Evolutionary conservation across 495 filamentous ascomycete genomes (phyloP), one percentile per base, ranked within the genome.

Genomic region (Penicillium paradoxum): DNA sequence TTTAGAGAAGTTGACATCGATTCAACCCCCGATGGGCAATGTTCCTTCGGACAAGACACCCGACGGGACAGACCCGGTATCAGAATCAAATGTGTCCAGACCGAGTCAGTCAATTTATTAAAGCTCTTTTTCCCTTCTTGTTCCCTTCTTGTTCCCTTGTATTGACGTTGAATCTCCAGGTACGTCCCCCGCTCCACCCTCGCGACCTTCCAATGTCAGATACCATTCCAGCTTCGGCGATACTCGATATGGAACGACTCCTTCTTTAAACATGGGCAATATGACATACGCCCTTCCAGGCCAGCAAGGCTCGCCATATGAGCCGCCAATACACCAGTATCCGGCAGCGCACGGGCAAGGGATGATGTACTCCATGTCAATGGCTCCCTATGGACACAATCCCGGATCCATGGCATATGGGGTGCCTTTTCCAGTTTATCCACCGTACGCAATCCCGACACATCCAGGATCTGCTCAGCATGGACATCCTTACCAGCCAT

Each of bases 271-370:
- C 49, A 78, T 81, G 77, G 62, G 61, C 25, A 63, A 65, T 21
- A 74, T 81, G 69, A 57, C 55, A 18, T 74, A 74, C 21, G 58
- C 73, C 27, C 58, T 82, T 3, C 77, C 79, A 36, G 60, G 64
- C 18, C 75, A 73, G 37, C 68, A 57, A 15, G 44, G 63, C 24
- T 58, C 60, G 33, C 55, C 64, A 41, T 71, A 64, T 44, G 66
- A 71, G 21, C 63, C 68, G 34, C 60, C 60, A 33, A 57, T 65
- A 4, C 69, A 72, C 44, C 72, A 71, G 29, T 72, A 67, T 39
- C 47, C 67, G 2, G 50, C 53, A 8, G 48, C 53, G 25, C 59
- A 69, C 42, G 38, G 58, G 2, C 63, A 66, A 27, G 64, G 67
- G 6, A 49, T 69, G 19, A 40, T 71, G n/a, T 78, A 76, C 53